A percentile compares a stretch with the other conserved stretches of the same genome.
Evolutionary conservation across 2,329 filamentous ascomycete species (phyloP).

Genomic region (Aspergillus neotritici): DNA sequence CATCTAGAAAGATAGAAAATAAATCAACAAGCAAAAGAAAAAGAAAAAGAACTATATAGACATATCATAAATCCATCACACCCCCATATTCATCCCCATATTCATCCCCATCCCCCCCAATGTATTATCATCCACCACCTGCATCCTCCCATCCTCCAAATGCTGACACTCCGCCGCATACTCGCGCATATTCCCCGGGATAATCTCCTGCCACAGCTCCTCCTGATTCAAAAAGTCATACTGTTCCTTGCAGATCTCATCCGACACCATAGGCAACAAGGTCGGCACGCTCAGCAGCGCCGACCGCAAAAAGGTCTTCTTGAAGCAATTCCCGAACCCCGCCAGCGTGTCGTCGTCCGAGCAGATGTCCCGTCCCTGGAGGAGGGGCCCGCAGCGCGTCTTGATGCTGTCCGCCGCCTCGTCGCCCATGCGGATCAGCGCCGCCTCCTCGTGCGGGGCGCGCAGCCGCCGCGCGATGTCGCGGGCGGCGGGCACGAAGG

Average conservation of each 20-base stretch:
- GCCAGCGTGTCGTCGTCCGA: conserved; percentile 27
- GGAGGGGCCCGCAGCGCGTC: conserved; percentile 24
- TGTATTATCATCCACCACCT: conserved; percentile 13
- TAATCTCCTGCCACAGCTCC: conserved; percentile 29
- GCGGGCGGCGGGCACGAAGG: conserved; percentile 32
- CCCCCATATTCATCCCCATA: too few relatives aligned
- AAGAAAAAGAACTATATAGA: too few relatives aligned
- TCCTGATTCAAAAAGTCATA: conserved; percentile 25
- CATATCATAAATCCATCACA: too few relatives aligned
- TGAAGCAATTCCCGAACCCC: conserved; percentile 32
- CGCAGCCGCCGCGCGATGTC: conserved; percentile 27
- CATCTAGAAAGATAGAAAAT: too few relatives aligned
- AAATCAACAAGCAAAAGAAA: too few relatives aligned
- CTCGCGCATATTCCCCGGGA: conserved; percentile 31
- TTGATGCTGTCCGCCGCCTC: conserved; percentile 33
- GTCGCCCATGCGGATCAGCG: conserved; percentile 29
- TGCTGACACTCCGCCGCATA: conserved; percentile 28
- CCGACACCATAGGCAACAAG: conserved; percentile 28
- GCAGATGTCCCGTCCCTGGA: conserved; percentile 29
- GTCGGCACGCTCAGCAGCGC: conserved; percentile 25
- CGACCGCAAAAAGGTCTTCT: conserved; percentile 28
- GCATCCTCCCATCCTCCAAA: conserved; percentile 13
- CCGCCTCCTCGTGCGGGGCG: conserved; percentile 25
- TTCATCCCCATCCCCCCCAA: conserved; percentile 4
- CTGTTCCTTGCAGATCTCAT: conserved; percentile 27